Conservation (phyloP, 2,329 filamentous ascomycete genomes). For the Xylariaceae sp. region DNA sequence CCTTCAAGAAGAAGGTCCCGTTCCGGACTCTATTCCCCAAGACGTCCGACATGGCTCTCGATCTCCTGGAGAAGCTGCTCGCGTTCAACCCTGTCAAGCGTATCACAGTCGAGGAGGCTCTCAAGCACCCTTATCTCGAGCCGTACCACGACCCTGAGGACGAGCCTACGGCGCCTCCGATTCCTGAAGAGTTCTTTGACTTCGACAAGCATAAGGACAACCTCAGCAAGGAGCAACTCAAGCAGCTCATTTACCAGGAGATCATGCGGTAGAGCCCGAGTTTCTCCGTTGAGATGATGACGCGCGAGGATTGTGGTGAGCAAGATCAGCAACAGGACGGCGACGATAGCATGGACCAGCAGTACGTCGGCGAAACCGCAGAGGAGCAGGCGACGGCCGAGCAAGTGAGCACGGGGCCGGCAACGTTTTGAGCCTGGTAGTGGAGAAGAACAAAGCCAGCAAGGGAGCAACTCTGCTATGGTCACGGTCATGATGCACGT, state of each 20-base stretch:
- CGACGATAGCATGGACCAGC: not conserved
- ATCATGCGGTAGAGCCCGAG: constrained; percentile 60
- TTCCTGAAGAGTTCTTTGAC: constrained; percentile 98
- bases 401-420: constrained; percentile 10
- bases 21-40: constrained; percentile 97
- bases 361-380: not conserved
- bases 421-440: constrained; percentile 10
- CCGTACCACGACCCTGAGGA: constrained; percentile 98
- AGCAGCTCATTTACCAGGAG: constrained; percentile 95
- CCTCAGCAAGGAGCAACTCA: constrained; percentile 95
- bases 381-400: constrained; percentile 6
- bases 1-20: constrained; percentile 99
- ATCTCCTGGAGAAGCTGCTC: constrained; percentile 89
- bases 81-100: constrained; percentile 99
- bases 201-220: constrained; percentile 99
- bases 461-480: constrained; percentile 3
- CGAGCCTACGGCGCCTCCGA: constrained; percentile 92
- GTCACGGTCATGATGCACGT: constrained; percentile 4
- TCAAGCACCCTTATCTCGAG: constrained; percentile 97
- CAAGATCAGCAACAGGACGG: not conserved
- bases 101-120: constrained; percentile 93
- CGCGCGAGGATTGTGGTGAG: not conserved
- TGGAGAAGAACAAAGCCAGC: not conserved
- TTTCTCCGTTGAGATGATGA: constrained; percentile 1
- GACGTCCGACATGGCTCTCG: constrained; percentile 93